Evolutionary conservation across 768 basidiomycete genomes (phyloP), one percentile per base, ranked within the genome.

Genomic region (Lentinus brumalis): DNA sequence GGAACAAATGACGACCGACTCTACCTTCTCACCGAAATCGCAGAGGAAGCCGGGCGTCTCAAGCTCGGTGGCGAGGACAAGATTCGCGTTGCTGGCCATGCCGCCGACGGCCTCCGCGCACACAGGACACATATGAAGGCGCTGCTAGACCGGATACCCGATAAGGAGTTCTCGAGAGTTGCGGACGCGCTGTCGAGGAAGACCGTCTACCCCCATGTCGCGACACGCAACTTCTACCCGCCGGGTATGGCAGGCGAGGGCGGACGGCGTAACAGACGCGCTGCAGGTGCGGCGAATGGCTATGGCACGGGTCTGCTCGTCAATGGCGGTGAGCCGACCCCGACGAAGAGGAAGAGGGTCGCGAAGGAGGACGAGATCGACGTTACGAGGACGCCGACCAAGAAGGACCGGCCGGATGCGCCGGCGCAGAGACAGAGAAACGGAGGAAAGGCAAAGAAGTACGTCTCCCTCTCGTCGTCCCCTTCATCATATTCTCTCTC

Each of bases 31-130:
- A 83, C 87, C 50, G 93, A 97, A 72, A 94, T 98, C 70, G 94
- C 95, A 7, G 96, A 98, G 57, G 96, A 98, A 75, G 95, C 95
- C 0, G 79, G 83, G 50, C 83, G 92, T 47, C 89, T 97, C 76
- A 94, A 95, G 75, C 84, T 94, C 62, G 96, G 96, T 30, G 92
- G 92, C 56, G 96, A 98, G 74, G 97, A 98, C 85, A 98, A 98
- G 81, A 96, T 98, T 74, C 86, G 94, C 69, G 93, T 96, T 61
- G 94, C 94, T 18, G 93, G 89, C 66, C 88, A 87, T 64, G 94
- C 94, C 30, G 92, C 92, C 40, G 95, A 98, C 78, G 89, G 86
- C 68, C 86, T 98, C 75, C 85, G 87, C 69, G 74, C 76, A 9
- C 86, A 91, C 73, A 76, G 80, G 49, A 70, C 71, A 61, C 86